phyloP scores from a whole-genome alignment of 2,329 filamentous ascomycete species.

The Bipolaris bicolor region DNA sequence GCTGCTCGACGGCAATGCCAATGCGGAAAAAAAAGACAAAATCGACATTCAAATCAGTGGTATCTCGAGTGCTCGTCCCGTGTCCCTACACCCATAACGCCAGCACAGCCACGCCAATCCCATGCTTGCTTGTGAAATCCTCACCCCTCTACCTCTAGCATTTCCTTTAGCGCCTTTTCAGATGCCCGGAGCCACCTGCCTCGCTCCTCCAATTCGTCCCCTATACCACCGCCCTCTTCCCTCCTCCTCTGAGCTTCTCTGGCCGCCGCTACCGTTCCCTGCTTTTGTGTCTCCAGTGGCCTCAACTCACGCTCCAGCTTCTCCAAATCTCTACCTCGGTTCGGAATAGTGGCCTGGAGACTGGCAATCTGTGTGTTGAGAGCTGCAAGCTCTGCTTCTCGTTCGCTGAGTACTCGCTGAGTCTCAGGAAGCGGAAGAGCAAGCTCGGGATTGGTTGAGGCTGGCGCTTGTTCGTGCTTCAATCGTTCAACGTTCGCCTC shows the following conservation, averaged over 20 bases:
- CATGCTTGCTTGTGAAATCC: neutral
- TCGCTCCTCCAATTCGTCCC: slow-evolving; percentile 76
- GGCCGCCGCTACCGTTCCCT: slow-evolving; percentile 70
- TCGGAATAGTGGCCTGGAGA: slow-evolving; percentile 67
- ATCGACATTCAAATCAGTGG: slow-evolving; percentile 12
- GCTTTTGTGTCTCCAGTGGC: slow-evolving; percentile 70
- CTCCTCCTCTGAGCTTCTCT: slow-evolving; percentile 72
- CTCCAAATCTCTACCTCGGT: slow-evolving; percentile 71
- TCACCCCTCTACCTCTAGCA: slow-evolving; percentile 62
- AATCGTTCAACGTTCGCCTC: slow-evolving; percentile 58
- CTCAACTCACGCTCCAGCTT: slow-evolving; percentile 70
- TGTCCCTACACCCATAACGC: slow-evolving; percentile 16
- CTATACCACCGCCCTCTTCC: slow-evolving; percentile 67
- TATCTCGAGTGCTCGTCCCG: slow-evolving; percentile 15
- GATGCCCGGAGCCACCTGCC: slow-evolving; percentile 76
- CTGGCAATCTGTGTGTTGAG: slow-evolving; percentile 53
- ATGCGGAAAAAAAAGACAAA: neutral
- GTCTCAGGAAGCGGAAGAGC: slow-evolving; percentile 55
- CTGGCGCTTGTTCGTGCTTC: slow-evolving; percentile 45
- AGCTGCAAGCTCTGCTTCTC: slow-evolving; percentile 50
- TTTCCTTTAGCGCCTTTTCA: slow-evolving; percentile 67
- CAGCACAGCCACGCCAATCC: neutral
- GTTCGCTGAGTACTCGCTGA: slow-evolving; percentile 45
- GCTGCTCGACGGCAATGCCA: neutral
- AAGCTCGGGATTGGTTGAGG: slow-evolving; percentile 50